Evolutionary conservation across 1,139 yeast genomes (phyloP), one percentile per base, ranked within the genome.

Genomic region (Pichia sp.): DNA sequence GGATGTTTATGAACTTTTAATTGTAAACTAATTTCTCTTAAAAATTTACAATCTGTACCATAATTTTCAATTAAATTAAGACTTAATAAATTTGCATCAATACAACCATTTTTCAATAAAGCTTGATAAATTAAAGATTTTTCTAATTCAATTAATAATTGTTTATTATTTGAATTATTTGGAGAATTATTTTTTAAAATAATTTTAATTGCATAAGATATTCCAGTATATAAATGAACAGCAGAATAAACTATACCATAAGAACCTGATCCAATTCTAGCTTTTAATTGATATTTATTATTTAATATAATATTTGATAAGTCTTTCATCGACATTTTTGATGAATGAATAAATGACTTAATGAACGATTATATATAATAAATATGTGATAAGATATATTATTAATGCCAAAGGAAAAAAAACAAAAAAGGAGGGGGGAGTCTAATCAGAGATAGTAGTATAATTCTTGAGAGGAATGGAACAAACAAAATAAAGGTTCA

Each of bases 221-320:
- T 61, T 29, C 74, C 72, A 0, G 82, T 73, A 40, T 55, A 56
- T 16, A 71, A 53, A 59, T 86, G 83, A 53, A 71, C 67, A 7
- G 87, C 90, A 20, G 78, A 70, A 65, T 84, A 87, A 12, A 89
- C 95, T 29, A 85, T 71, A 3, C 96, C 96, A 59, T 84, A 87
- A 24, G 95, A 89, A 34, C 97, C 96, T 1, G 94, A 78, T 16
- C 97, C 96, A n/a, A 87, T 73, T 51, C 80, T 78, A 46, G 66
- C 67, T 43, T 72, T 60, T 35, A 83, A 69, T 48, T 65, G 68
- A 55, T 70, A 73, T 40, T 69, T 68, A 56, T 68, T 65, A 54
- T 73, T 69, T 40, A 74, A 46, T 6, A 59, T 54, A 3, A 63
- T 51, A 30, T 56, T 57, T 1, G 62, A 47, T 11, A 62, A 51